Percentiles rank a stretch among this genome's conserved stretches.
Evolutionary conservation across 2,329 filamentous ascomycete species (phyloP).

Genomic region (Arthrobotrys megalospora): DNA sequence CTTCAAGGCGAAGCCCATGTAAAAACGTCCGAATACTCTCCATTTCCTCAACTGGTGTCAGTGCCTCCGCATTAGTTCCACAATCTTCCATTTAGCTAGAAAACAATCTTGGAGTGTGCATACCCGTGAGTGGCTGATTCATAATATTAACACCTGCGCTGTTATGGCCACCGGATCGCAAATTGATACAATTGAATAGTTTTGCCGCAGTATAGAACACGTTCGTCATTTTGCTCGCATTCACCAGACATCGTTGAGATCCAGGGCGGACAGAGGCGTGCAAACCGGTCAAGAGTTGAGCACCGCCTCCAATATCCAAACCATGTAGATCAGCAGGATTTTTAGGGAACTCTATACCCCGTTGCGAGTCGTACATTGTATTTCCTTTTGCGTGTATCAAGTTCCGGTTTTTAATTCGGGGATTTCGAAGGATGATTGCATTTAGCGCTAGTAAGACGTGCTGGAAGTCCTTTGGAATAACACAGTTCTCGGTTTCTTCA

Average conservation of each 20-base stretch:
- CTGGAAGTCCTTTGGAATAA: slow-evolving; percentile 32
- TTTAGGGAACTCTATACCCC: not conserved
- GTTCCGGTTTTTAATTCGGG: slow-evolving; percentile 6
- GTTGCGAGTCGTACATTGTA: slow-evolving; percentile 17
- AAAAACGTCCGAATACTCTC: slow-evolving; percentile 7
- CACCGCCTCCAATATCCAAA: slow-evolving; percentile 24
- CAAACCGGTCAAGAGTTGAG: slow-evolving; percentile 45
- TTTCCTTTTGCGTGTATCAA: slow-evolving; percentile 44
- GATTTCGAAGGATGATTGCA: slow-evolving; percentile 38
- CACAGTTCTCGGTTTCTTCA: slow-evolving; percentile 25
- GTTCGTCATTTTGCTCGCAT: slow-evolving; percentile 75
- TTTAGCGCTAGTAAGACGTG: slow-evolving; percentile 35
- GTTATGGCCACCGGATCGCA: not conserved
- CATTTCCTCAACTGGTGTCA: too few relatives aligned
- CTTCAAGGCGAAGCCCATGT: not conserved
- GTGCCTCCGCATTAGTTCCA: too few relatives aligned
- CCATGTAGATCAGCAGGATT: slow-evolving; percentile 4
- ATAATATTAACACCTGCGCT: not conserved
- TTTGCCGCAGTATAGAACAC: slow-evolving; percentile 72
- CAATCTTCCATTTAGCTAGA: not conserved
- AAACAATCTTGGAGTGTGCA: not conserved
- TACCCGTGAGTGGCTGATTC: slow-evolving; percentile 12
- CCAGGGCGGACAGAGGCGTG: slow-evolving; percentile 71
- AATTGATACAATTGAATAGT: not conserved
- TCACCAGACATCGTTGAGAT: slow-evolving; percentile 74